Base-by-base conservation (phyloP, 352 stramenopile species). In the Globisporangium mamillatum region DNA sequence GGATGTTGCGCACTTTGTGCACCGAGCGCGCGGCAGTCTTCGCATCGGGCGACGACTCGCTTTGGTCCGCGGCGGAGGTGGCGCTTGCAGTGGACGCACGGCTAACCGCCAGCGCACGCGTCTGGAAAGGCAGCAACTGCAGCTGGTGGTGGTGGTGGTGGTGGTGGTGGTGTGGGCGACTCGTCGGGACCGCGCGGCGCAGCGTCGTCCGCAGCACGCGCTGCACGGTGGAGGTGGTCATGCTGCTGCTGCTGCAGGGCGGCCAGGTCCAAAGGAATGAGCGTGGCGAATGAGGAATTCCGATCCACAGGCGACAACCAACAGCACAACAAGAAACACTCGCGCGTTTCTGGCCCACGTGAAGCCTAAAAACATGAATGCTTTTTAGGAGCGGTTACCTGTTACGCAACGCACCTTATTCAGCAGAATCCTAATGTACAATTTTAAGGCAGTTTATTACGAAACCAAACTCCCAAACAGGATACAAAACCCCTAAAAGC, bases 1-100 rank as follows among this genome's bases (percentile, higher is more conserved):
- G 68, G 64, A 54, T 72, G 18, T 32, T 76, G 54, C 44, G 56
- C 64, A 57, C 36, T 32, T 68, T 52, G 24, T 53, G 52, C 41
- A 56, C 46, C 25, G 46, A 66, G 27, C 60, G 60, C 9, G 55
- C 9, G 29, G 16, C 22, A 27, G 27, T 34, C 20, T 22, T 60
- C 6, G 46, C 5, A 5, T 34, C 29, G 29, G 20, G 9, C 14
- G 50, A 12, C 14, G 48, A 0, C 5, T 57, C 54, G 27, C 60
- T 60, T 22, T 66, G 24, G 18, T 58, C 27, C 24, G 46, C 8
- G 10, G 46, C 20, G 20, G n/a, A 6, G 46, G 18, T 48, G 7
- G 10, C 9, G 34, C 2, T 3, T 25, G 22, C 9, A n/a, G 0
- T 7, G 18, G 48, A 22, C 8, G 60, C 27, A 20, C 48, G 61